Evolutionary conservation across 768 basidiomycete genomes (phyloP), one percentile per base, ranked within the genome.

Genomic region (Lactarius hatsudake): DNA sequence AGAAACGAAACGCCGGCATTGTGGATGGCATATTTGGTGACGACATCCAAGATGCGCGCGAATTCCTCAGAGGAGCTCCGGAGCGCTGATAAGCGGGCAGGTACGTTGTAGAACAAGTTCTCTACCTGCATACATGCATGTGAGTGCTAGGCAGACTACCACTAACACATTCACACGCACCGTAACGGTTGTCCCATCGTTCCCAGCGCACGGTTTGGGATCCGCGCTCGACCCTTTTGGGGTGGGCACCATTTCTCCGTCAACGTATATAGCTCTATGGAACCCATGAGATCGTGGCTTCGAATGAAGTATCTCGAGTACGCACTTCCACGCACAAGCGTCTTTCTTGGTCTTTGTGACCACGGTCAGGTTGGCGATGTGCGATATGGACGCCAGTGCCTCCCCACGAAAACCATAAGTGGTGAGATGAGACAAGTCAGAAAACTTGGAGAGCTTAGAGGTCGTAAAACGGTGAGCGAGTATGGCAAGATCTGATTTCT

Each of bases 331-430:
- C 6, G 94, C 96, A 76, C 91, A 94, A 2, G 82, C 77, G 48
- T 94, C 93, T 0, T 80, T 73, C 74, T 86, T 91, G 0, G 91
- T 94, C 80, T 98, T 98, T 6, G 94, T 97, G n/a, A 91, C 79
- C 12, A 98, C 90, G 20, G 87, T 86, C 63, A 99, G 81, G 75
- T 91, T 91, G 1, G 95, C 88, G 48, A 96, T 93, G 77, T 97
- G 94, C 5, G 94, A 96, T 66, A 99, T 93, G 15, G 94, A 96
- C 2, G 96, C 97, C 58, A 99, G 79, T 0, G 97, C 97, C 78
- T 99, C 97, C 34, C 97, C 96, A 61, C 97, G 86, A 77, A 99
- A 99, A 0, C 97, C 97, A 76, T 98, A 98, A 0, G 96, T 98
- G 2, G 84, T 82, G 42, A 99, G 81, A n/a, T 81, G 81, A 40